A percentile compares a stretch with the other conserved stretches of the same genome.
Conservation (phyloP, 2,329 filamentous ascomycete genomes). For the Lasiodiplodia theobromae region DNA sequence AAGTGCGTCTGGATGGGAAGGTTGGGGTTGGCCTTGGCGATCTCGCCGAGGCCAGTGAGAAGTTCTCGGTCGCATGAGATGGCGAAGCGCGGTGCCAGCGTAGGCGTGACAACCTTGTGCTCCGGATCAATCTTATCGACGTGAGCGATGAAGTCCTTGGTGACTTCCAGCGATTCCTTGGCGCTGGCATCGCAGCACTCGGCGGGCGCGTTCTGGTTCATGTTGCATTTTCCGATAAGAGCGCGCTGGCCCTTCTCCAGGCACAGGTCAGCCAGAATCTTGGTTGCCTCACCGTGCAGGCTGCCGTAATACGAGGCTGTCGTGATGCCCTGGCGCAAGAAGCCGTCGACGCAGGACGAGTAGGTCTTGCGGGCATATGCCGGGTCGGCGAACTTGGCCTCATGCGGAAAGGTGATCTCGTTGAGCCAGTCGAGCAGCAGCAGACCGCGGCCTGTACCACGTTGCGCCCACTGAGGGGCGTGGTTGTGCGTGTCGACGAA, state of each 20-base stretch:
- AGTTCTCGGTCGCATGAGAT: slow-evolving; percentile 65
- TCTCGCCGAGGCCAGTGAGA: slow-evolving; percentile 62
- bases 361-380: slow-evolving; percentile 51
- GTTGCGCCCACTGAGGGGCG: slow-evolving; percentile 63
- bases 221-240: slow-evolving; percentile 69
- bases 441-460: slow-evolving; percentile 51
- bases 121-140: slow-evolving; percentile 33
- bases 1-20: slow-evolving; percentile 72
- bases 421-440: slow-evolving; percentile 63
- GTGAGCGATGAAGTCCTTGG: slow-evolving; percentile 40
- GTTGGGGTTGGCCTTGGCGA: slow-evolving; percentile 55
- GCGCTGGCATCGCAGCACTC: slow-evolving; percentile 40
- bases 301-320: slow-evolving; percentile 68
- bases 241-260: slow-evolving; percentile 63
- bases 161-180: slow-evolving; percentile 27
- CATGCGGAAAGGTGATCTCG: slow-evolving; percentile 69
- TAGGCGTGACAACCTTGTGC: slow-evolving; percentile 38
- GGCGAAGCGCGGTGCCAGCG: slow-evolving; percentile 60
- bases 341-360: slow-evolving; percentile 59
- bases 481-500: slow-evolving; percentile 74
- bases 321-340: slow-evolving; percentile 68
- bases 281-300: slow-evolving; percentile 63
- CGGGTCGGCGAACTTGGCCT: slow-evolving; percentile 65
- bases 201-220: slow-evolving; percentile 58
- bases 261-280: slow-evolving; percentile 64